Conservation (phyloP, 139 green algal genomes). For the Monoraphidium neglectum region DNA sequence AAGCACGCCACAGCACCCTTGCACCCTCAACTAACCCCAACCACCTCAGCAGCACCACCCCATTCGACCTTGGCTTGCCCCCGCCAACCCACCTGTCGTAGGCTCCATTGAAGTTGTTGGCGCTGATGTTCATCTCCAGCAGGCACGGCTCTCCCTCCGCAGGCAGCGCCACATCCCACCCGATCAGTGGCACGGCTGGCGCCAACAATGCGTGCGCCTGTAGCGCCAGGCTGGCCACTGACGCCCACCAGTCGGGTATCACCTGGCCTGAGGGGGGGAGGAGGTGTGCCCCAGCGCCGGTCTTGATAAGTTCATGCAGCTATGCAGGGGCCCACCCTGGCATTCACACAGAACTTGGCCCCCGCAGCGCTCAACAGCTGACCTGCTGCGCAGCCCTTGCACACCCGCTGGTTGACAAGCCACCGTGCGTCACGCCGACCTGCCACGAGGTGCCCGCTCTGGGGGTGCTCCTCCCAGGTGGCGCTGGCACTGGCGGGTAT, state of each 20-base stretch:
- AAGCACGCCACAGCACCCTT: not conserved
- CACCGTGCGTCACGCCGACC: not conserved
- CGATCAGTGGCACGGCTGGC: slow-evolving; percentile 31
- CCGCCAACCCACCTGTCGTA: slow-evolving; percentile 11
- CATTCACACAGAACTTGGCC: not conserved
- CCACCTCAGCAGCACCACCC: not conserved
- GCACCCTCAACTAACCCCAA: not conserved
- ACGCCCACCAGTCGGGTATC: not conserved
- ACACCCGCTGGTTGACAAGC: too few relatives aligned
- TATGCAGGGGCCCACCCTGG: not conserved
- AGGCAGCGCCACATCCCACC: slow-evolving; percentile 42
- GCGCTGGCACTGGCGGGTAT: not conserved
- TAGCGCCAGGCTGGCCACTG: not conserved
- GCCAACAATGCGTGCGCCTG: slow-evolving; percentile 12
- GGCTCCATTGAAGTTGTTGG: slow-evolving; percentile 38
- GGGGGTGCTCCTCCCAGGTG: slow-evolving; percentile 12
- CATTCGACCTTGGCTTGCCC: not conserved
- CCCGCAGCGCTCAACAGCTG: not conserved
- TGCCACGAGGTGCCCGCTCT: slow-evolving; percentile 19
- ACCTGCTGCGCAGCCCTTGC: too few relatives aligned
- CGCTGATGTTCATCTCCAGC: slow-evolving; percentile 39
- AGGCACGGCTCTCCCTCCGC: slow-evolving; percentile 25
- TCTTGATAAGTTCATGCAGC: too few relatives aligned
- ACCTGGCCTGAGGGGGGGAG: not conserved
- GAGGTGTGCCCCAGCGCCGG: too few relatives aligned